Base-by-base conservation (phyloP, 116 monocot genomes). In the Iris pallida region DNA sequence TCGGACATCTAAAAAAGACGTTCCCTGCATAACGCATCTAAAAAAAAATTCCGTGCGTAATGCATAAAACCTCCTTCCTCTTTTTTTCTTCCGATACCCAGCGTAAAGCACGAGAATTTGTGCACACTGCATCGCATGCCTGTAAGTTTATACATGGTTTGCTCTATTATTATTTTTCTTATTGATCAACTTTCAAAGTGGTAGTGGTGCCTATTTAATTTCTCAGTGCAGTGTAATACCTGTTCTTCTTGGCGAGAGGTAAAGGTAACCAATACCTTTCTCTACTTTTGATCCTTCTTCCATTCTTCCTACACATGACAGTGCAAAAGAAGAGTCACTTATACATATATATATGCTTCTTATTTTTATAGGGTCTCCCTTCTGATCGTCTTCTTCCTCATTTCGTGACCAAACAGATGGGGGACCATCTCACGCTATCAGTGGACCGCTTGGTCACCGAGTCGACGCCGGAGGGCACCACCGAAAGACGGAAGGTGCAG, bases 381-480 rank as follows among this genome's bases (percentile, higher is more conserved):
- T 4, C 6, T 52, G 4, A 8, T 67, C 42, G 65, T 53, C 20
- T 40, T 48, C 47, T 48, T 9, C 47, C 9, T 48, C 47, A 9
- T 48, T 48, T 45, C 42, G 41, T 52, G 30, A 67, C 41, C 4
- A 4, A 67, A 53, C n/a, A n/a, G 19, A 82, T 82, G 82, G 78
- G 78, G 44, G 82, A 78, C 42, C 82, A 82, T 71, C 74, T 82
- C 57, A 70, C 72, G 12, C 53, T 82, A 49, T 42, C 78, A 64
- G 72, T 70, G 43, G 82, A 78, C 71, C 72, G 71, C 14, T 48
- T 82, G 70, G 65, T 82, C 42, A 82, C 82, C 17, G 82, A 82
- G 52, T 65, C 82, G 10, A 82, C 74, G 1, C 70, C 78, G 0
- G 68, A 66, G 30, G 73, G 74, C 16, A 74, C 68, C 16, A 82